Percentiles rank a stretch among this genome's conserved stretches.
Evolutionary conservation across 2,329 filamentous ascomycete genomes (phyloP).

Genomic region (Plectosphaerella plurivora): DNA sequence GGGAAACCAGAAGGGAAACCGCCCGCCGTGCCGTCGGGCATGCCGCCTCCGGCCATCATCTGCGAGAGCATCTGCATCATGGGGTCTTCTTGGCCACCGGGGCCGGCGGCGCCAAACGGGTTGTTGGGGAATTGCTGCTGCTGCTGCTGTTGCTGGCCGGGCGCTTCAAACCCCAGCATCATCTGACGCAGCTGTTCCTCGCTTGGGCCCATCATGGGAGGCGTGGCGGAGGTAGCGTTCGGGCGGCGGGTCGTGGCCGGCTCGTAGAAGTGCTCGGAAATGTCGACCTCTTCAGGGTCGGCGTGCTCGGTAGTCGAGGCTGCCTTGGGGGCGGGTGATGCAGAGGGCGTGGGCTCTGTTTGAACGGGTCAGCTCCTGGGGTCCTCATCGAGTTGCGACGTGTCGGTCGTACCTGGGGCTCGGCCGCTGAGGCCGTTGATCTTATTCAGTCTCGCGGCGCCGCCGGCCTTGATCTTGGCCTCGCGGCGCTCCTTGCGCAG

Average conservation of each 20-base stretch:
- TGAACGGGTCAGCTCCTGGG: background rate
- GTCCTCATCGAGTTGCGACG: background rate
- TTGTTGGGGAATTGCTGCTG: slow-evolving; percentile 22
- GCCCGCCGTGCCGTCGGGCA: slow-evolving; percentile 12
- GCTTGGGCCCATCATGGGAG: no score
- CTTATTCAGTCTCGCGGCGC: slow-evolving; percentile 64
- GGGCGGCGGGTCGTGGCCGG: slow-evolving; percentile 29
- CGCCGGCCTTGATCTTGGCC: slow-evolving; percentile 72
- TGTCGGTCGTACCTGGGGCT: slow-evolving; percentile 35
- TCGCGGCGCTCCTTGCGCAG: slow-evolving; percentile 75
- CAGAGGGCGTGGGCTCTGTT: slow-evolving; percentile 5
- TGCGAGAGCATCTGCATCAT: slow-evolving; percentile 37
- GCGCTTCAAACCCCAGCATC: slow-evolving; percentile 53
- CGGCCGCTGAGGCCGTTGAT: slow-evolving; percentile 69
- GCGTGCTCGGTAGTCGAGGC: slow-evolving; percentile 34
- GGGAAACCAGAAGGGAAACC: background rate
- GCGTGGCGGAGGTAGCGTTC: slow-evolving; percentile 27
- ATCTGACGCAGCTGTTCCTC: slow-evolving; percentile 61
- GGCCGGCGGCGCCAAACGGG: slow-evolving; percentile 21
- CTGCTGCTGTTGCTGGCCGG: slow-evolving; percentile 16
- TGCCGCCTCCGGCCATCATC: slow-evolving; percentile 25
- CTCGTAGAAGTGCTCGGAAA: slow-evolving; percentile 68
- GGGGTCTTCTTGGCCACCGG: slow-evolving; percentile 47
- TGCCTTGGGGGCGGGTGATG: slow-evolving; percentile 11
- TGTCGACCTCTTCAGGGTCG: slow-evolving; percentile 74